Base-by-base conservation (phyloP, 805 yeast genomes). In the Ogataea thermomethanolica region DNA sequence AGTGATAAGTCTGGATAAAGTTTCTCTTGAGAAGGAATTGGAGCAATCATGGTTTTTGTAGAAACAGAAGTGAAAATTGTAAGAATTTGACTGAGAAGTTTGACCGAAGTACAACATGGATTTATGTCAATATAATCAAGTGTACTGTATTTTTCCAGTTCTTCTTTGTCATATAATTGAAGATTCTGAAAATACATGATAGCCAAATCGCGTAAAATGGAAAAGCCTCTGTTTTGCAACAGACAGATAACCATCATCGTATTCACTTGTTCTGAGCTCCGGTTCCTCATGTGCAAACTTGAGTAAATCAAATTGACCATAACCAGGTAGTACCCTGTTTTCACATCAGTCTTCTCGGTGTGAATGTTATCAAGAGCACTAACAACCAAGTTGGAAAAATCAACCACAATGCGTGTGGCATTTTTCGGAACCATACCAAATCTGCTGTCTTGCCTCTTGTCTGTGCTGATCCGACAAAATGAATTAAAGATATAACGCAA, bases 181-280 rank as follows among this genome's bases (percentile, higher is more conserved):
- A 70, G 29, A 39, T 46, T 4, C 17, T 41, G 23, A 43, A 48
- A 32, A 50, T 62, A 50, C 28, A 45, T 42, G 11, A 49, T 25
- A 1, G 58, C 54, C 8, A 56, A 33, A 4, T 62, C 57, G 29
- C 59, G 60, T 32, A 71, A 52, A 5, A 47, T 50, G 3, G 59
- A 51, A 40, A 70, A 71, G 4, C 80, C 79, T 7, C 73, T 75
- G 29, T 63, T 54, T 50, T 79, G 81, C 41, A 79, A 62, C 32
- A 80, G 69, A n/a, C 72, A 55, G 17, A 79, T 65, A 2, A 65
- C 58, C 45, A 76, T 57, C 0, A 74, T 52, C 0, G 75, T 66
- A 25, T 66, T 68, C 4, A 69, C 48, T 30, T 44, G 55, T 39
- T 50, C 64, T 1, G 54, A 34, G 9, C 49, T 43, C 23, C 64